phyloP scores from a whole-genome alignment of 2,329 filamentous ascomycete genomes.

The Fusarium ramigenum region DNA sequence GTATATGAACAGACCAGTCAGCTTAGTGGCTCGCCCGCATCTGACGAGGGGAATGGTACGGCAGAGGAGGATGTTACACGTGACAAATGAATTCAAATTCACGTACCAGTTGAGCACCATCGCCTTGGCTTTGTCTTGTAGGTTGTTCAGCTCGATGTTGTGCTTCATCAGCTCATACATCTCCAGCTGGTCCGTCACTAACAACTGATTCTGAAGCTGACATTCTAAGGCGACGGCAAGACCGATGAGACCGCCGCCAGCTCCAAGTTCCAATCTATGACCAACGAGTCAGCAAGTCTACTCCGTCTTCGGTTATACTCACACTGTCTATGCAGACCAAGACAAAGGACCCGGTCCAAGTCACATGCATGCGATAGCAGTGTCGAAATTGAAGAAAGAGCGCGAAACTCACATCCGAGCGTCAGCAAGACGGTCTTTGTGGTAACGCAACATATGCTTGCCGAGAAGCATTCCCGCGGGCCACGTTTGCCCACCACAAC shows the following conservation, averaged over 20 bases:
- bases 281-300: slow-evolving; percentile 35
- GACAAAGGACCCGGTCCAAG: neutral
- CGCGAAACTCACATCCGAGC: slow-evolving; percentile 71
- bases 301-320: slow-evolving; percentile 3
- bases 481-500: slow-evolving; percentile 95
- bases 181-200: slow-evolving; percentile 86
- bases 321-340: slow-evolving; percentile 11
- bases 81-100: neutral
- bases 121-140: slow-evolving; percentile 71
- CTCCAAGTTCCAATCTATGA: slow-evolving; percentile 85
- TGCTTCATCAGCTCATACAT: slow-evolving; percentile 88
- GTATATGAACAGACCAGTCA: slow-evolving; percentile 25
- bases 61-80: slow-evolving; percentile 37
- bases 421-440: slow-evolving; percentile 67
- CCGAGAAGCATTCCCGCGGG: slow-evolving; percentile 90
- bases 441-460: slow-evolving; percentile 84
- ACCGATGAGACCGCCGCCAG: slow-evolving; percentile 88
- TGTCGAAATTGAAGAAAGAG: neutral
- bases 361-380: slow-evolving; percentile 14
- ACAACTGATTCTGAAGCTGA: slow-evolving; percentile 63
- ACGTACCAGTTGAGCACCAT: slow-evolving; percentile 83
- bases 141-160: slow-evolving; percentile 84
- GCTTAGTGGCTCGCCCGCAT: slow-evolving; percentile 16
- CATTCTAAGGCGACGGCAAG: slow-evolving; percentile 68
- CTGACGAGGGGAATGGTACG: neutral